These are phyloP conservation scores for Daedaleopsis nitida DNA, from an alignment of 768 basidiomycete species.

Conservation along the genomic window DNA sequence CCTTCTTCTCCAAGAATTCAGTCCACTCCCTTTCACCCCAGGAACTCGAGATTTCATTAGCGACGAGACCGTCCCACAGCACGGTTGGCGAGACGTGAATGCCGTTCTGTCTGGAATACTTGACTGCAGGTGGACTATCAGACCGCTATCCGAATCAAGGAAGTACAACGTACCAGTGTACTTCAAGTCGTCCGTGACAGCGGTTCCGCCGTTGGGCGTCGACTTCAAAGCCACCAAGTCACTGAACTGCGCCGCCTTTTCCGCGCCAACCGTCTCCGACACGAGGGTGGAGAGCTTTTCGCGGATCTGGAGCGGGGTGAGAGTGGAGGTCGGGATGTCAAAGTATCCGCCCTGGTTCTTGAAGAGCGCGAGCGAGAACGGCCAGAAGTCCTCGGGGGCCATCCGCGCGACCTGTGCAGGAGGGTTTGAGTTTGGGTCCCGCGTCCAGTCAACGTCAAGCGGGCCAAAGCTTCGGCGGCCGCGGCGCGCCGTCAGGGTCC, in stretches of 20 bases:
- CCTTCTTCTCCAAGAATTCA: slow-evolving; percentile 66
- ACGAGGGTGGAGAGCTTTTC: slow-evolving; percentile 69
- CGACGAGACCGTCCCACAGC: slow-evolving; percentile 75
- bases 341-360: slow-evolving; percentile 76
- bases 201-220: slow-evolving; percentile 77
- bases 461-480: neutral
- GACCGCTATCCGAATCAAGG: neutral
- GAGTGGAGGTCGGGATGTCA: slow-evolving; percentile 67
- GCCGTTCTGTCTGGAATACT: slow-evolving; percentile 87
- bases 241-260: slow-evolving; percentile 53
- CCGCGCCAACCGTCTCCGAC: slow-evolving; percentile 49
- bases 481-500: neutral
- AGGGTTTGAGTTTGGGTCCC: slow-evolving; percentile 1
- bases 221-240: slow-evolving; percentile 65
- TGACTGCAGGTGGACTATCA: slow-evolving; percentile 55
- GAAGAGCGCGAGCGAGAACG: slow-evolving; percentile 69
- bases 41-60: slow-evolving; percentile 72
- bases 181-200: slow-evolving; percentile 84
- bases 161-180: slow-evolving; percentile 70
- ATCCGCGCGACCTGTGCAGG: slow-evolving; percentile 59
- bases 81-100: slow-evolving; percentile 90
- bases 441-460: neutral
- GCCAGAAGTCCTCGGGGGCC: slow-evolving; percentile 80
- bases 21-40: slow-evolving; percentile 86
- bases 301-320: slow-evolving; percentile 73